Base-by-base conservation (phyloP, 768 basidiomycete genomes). In the Russula virescens region DNA sequence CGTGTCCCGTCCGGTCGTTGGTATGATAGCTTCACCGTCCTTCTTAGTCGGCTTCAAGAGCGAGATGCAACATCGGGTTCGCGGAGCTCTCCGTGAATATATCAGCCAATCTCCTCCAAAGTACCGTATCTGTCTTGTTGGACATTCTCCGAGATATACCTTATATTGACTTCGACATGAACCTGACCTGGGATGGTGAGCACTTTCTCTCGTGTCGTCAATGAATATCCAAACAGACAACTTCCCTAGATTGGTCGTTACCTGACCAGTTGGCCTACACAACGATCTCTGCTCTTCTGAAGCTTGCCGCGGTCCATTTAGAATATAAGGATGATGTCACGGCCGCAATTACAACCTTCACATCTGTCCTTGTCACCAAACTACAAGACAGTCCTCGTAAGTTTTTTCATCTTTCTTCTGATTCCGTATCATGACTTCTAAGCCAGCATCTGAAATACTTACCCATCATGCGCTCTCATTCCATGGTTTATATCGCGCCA, bases 401-500 rank as follows among this genome's bases (percentile, higher is more conserved):
- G 86, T 74, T 38, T 43, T 43, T 51, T 5, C 46, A 31, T 23
- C 8, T 59, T 13, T 58, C 25, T 47, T 23, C 18, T 25, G 18
- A 34, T 19, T n/a, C 10, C 9, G 34, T 18, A 13, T 58, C 19
- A 11, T 10, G 25, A 16, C 46, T 14, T 38, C 11, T 47, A 23
- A 13, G 47, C 21, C 64, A 94, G 91, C 88, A 0, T 75, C 84
- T n/a, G 80, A 83, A 62, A 78, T 91, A 38, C 76, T 95, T 21
- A 85, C 86, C 1, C 90, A 91, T 64, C 74, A 87, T 40, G 86
- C 86, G 21, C 94, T 93, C 7, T 83, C 89, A 18, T 77, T 96
- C 47, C 91, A 95, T 72, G 94, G 94, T 8, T 76, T 94, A 31
- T 91, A 92, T 71, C 84, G 94, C 40, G 91, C 94, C 6, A 83